Evolutionary conservation across 805 yeast species (phyloP).

Genomic region (Lipomyces yamanashiensis): DNA sequence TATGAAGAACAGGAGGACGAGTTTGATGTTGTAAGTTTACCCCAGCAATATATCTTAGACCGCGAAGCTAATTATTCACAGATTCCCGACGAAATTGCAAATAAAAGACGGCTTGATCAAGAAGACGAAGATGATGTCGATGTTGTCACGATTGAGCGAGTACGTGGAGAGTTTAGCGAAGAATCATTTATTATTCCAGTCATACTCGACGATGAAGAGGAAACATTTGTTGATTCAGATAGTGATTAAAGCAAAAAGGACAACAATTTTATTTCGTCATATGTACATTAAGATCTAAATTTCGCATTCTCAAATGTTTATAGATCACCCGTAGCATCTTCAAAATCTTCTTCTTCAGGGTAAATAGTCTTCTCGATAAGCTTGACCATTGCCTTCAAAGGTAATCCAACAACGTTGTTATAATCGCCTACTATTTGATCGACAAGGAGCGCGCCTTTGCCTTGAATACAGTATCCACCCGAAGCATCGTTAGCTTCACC

Average conservation of each 20-base stretch:
- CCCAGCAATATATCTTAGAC: neutral
- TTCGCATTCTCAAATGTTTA: neutral
- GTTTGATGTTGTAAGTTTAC: slow-evolving; percentile 67
- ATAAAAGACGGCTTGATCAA: slow-evolving; percentile 62
- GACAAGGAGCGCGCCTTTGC: slow-evolving; percentile 64
- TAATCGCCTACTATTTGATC: slow-evolving; percentile 74
- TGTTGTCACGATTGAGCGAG: slow-evolving; percentile 62
- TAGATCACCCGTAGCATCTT: neutral
- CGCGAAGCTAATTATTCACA: slow-evolving; percentile 34
- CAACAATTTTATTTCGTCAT: neutral
- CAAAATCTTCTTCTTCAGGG: slow-evolving; percentile 39
- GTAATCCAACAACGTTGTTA: slow-evolving; percentile 86
- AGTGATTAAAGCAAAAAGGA: slow-evolving; percentile 20
- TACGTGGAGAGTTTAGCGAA: slow-evolving; percentile 58
- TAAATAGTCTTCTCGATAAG: slow-evolving; percentile 47
- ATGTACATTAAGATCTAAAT: neutral
- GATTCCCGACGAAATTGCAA: slow-evolving; percentile 59
- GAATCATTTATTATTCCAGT: slow-evolving; percentile 67
- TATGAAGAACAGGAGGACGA: slow-evolving; percentile 90
- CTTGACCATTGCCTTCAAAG: slow-evolving; percentile 61
- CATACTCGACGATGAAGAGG: slow-evolving; percentile 41
- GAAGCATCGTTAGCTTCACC: slow-evolving; percentile 84
- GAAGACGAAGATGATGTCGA: slow-evolving; percentile 69
- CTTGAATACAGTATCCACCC: slow-evolving; percentile 90
- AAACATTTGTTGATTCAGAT: slow-evolving; percentile 30